Conservation (phyloP, 257 asterid genomes). For the Salvia rosmarinus region DNA sequence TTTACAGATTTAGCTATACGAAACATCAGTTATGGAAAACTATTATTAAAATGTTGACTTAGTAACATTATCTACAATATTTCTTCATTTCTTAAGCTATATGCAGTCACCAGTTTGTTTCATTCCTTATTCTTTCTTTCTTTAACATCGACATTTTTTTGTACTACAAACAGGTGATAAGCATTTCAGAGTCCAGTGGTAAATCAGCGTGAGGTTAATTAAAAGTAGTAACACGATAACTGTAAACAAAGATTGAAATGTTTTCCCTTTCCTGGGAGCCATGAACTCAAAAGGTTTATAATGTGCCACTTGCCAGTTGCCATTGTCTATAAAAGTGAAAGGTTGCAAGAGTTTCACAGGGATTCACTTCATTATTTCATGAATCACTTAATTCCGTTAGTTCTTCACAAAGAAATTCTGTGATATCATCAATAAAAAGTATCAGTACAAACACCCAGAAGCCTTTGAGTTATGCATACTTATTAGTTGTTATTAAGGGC, state of each 20-base stretch:
- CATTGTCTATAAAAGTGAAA: too few species aligned
- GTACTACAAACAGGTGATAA: not conserved
- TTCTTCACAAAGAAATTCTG: too few species aligned
- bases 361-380: not conserved
- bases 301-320: not conserved
- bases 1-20: not conserved
- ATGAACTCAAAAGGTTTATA: not conserved
- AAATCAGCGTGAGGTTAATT: not conserved
- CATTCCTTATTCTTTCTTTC: not conserved
- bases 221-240: not conserved
- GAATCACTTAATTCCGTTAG: too few species aligned
- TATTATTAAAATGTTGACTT: too few species aligned
- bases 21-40: not conserved
- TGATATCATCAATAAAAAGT: too few species aligned
- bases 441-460: too few species aligned
- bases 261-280: conserved; percentile 6
- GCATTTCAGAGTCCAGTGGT: not conserved
- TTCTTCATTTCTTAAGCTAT: not conserved
- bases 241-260: not conserved
- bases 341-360: too few species aligned
- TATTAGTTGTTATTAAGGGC: too few species aligned
- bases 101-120: not conserved
- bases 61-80: not conserved
- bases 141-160: not conserved
- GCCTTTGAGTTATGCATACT: too few species aligned